These are phyloP conservation scores for Cupressus sempervirens DNA, from an alignment of 75 land plant genomes.

Conservation along the genomic window DNA sequence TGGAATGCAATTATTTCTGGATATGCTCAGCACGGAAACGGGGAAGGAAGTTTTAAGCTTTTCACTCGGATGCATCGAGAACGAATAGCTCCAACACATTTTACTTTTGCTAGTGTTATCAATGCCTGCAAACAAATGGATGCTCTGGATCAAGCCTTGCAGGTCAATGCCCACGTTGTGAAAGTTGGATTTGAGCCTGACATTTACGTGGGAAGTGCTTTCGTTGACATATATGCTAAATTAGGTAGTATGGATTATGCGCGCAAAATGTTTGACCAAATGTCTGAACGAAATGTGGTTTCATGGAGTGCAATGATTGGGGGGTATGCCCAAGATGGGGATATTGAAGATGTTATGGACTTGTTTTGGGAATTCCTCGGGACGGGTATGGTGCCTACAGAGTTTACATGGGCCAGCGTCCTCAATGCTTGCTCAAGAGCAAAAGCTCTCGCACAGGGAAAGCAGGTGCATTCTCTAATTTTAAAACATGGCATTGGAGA, in stretches of 20 bases:
- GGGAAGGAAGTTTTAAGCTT: conserved; percentile 19
- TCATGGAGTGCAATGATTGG: conserved; percentile 30
- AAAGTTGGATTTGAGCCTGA: conserved; percentile 21
- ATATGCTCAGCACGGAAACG: background rate
- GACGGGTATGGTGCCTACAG: conserved; percentile 15
- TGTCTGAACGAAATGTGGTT: conserved; percentile 15
- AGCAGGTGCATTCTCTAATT: conserved; percentile 12
- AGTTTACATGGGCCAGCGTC: conserved; percentile 18
- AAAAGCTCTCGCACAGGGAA: conserved; percentile 14
- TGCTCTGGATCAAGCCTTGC: conserved; percentile 23
- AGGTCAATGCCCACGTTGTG: conserved; percentile 15
- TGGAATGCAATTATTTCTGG: conserved; percentile 1
- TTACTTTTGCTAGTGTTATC: conserved; percentile 17
- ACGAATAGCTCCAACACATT: conserved; percentile 18
- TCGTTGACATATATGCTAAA: conserved; percentile 32
- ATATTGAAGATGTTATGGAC: conserved; percentile 13
- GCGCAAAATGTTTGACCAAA: conserved; percentile 21
- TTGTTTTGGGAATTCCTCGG: conserved; percentile 13
- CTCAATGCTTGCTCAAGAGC: conserved; percentile 21
- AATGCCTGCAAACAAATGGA: conserved; percentile 18
- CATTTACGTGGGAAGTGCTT: conserved; percentile 18
- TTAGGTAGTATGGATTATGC: conserved; percentile 25
- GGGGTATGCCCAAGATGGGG: conserved; percentile 17
- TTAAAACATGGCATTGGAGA: conserved; percentile 11
- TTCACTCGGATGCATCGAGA: conserved; percentile 37